Conservation (phyloP, 768 basidiomycete genomes). For the Mycena polygramma region DNA sequence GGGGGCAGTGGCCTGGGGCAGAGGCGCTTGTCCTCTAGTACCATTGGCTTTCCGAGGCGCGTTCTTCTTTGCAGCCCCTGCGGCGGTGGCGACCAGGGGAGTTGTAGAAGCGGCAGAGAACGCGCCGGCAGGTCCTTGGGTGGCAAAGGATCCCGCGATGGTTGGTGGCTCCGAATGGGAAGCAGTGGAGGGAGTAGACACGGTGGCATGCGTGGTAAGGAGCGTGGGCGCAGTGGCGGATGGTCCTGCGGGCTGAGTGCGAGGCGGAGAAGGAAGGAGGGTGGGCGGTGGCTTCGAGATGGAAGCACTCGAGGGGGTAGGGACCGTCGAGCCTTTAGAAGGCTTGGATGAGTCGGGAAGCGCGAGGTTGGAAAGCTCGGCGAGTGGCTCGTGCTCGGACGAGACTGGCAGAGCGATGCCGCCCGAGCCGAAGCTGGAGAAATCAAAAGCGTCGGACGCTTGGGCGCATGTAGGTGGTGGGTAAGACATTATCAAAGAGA, state of each 20-base stretch:
- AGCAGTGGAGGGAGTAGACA: no score
- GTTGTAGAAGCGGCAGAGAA: no score
- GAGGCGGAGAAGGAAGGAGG: not conserved
- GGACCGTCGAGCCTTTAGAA: not conserved
- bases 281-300: slow-evolving; percentile 4
- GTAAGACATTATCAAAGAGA: not conserved
- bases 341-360: not conserved
- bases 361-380: not conserved
- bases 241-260: not conserved
- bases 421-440: not conserved
- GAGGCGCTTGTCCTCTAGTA: no score
- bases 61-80: no score
- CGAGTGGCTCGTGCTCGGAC: not conserved
- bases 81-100: no score
- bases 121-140: no score
- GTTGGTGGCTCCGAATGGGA: no score
- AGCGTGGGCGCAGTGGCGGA: not conserved
- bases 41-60: no score
- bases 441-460: not conserved
- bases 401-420: slow-evolving; percentile 5
- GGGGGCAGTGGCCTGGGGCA: no score
- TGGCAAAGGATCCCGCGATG: no score
- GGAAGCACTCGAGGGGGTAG: not conserved
- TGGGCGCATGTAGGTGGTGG: slow-evolving; percentile 7
- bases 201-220: not conserved